These are phyloP conservation scores for Lentinula aciculospora DNA, from an alignment of 768 basidiomycete genomes.

Conservation along the genomic window DNA sequence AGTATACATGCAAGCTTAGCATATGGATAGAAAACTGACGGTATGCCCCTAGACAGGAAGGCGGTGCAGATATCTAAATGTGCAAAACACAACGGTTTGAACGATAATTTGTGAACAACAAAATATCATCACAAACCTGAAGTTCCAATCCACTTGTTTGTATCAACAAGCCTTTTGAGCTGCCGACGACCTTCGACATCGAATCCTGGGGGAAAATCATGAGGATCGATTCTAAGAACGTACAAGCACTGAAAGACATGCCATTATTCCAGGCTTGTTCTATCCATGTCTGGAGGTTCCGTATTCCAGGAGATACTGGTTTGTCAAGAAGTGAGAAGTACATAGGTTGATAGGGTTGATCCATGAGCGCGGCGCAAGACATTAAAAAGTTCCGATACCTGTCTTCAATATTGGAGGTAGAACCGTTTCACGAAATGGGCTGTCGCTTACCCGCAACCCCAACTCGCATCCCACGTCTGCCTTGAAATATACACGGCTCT, in stretches of 20 bases:
- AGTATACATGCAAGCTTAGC: background rate
- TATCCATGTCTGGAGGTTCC: slow-evolving; percentile 73
- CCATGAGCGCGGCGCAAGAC: slow-evolving; percentile 67
- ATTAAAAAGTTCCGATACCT: slow-evolving; percentile 86
- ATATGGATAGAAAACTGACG: slow-evolving; percentile 44
- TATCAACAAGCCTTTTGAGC: slow-evolving; percentile 49
- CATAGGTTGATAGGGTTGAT: slow-evolving; percentile 51
- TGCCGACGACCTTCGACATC: slow-evolving; percentile 65
- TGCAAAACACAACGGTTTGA: background rate
- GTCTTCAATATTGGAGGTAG: slow-evolving; percentile 1
- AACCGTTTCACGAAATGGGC: slow-evolving; percentile 5
- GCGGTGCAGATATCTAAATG: slow-evolving; percentile 68
- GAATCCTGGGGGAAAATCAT: slow-evolving; percentile 42
- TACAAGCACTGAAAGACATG: slow-evolving; percentile 16
- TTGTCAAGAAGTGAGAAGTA: slow-evolving; percentile 58
- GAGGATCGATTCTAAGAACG: background rate
- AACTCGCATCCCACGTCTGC: slow-evolving; percentile 56
- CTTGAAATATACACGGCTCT: slow-evolving; percentile 51
- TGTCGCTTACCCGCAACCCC: slow-evolving; percentile 67
- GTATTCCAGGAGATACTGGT: slow-evolving; percentile 60
- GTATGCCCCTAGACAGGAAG: slow-evolving; percentile 72
- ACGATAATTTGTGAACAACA: background rate
- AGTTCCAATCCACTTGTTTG: slow-evolving; percentile 77
- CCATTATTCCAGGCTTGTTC: slow-evolving; percentile 78
- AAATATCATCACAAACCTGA: slow-evolving; percentile 42